Evolutionary conservation across 2,329 filamentous ascomycete species (phyloP).

Genomic region (Aureobasidium sp.): DNA sequence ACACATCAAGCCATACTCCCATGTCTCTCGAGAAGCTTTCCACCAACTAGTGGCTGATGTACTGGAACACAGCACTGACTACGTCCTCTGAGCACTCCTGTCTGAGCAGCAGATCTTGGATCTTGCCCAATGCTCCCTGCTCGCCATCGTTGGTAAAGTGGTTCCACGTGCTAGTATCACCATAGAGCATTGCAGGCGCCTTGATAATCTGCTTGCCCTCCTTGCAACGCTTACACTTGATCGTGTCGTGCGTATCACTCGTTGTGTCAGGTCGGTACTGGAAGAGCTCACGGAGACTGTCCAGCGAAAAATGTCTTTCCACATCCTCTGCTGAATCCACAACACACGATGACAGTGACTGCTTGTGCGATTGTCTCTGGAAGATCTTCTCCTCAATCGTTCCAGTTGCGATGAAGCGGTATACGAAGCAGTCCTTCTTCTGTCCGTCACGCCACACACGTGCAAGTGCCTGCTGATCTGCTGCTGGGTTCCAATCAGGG

Average conservation of each 20-base stretch:
- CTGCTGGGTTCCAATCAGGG: slow-evolving; percentile 90
- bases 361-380: slow-evolving; percentile 96
- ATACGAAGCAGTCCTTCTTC: slow-evolving; percentile 99
- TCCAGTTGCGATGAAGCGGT: slow-evolving; percentile 96
- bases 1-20: not conserved
- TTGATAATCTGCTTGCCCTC: slow-evolving; percentile 80
- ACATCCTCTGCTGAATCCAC: slow-evolving; percentile 96
- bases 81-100: slow-evolving; percentile 74
- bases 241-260: slow-evolving; percentile 95
- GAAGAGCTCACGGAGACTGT: slow-evolving; percentile 87
- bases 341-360: slow-evolving; percentile 90
- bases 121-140: slow-evolving; percentile 57
- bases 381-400: slow-evolving; percentile 99
- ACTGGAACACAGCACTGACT: slow-evolving; percentile 95
- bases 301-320: slow-evolving; percentile 89
- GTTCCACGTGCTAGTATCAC: slow-evolving; percentile 99
- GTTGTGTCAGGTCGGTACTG: slow-evolving; percentile 79
- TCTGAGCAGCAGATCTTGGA: slow-evolving; percentile 83
- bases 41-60: slow-evolving; percentile 71
- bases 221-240: slow-evolving; percentile 92
- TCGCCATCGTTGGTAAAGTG: slow-evolving; percentile 78
- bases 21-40: not conserved
- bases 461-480: slow-evolving; percentile 92
- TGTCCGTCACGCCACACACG: slow-evolving; percentile 98
- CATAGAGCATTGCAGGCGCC: slow-evolving; percentile 90